Conservation (phyloP, 345 rosid species). For the Anacardium occidentale region DNA sequence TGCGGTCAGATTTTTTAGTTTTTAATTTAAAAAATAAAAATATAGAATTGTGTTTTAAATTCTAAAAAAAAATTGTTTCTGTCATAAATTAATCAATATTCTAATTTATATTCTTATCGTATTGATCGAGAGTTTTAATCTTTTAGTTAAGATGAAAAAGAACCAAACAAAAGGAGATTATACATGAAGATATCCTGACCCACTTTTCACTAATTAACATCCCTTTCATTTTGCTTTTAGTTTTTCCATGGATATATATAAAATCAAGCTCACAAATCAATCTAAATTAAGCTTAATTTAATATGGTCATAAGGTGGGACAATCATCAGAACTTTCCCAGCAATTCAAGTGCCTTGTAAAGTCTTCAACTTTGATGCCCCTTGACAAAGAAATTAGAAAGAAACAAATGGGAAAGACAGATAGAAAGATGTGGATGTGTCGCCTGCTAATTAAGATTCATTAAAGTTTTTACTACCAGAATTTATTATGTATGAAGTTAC, state of each 20-base stretch:
- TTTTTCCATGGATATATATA: background rate
- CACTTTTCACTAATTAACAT: slow-evolving; percentile 5
- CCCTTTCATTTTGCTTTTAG: background rate
- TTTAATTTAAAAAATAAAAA: too few relatives aligned
- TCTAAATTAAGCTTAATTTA: background rate
- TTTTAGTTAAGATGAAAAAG: background rate
- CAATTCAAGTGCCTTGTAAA: background rate
- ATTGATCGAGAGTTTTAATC: too few relatives aligned
- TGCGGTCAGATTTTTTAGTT: background rate
- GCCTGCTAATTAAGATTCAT: too few relatives aligned
- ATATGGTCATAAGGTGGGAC: background rate
- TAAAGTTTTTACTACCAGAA: too few relatives aligned
- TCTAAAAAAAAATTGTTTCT: too few relatives aligned
- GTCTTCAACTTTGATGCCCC: background rate
- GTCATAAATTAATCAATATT: too few relatives aligned
- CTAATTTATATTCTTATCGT: too few relatives aligned
- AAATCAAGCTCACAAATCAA: too few relatives aligned
- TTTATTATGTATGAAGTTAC: background rate
- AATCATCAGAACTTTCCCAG: background rate
- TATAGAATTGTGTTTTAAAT: too few relatives aligned
- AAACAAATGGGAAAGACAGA: background rate
- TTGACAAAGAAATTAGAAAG: background rate
- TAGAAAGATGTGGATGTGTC: background rate
- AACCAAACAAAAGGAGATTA: background rate
- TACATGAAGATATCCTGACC: background rate